phyloP scores from a whole-genome alignment of 225 moss, liverwort and hornwort species.

The Lunularia cruciata region DNA sequence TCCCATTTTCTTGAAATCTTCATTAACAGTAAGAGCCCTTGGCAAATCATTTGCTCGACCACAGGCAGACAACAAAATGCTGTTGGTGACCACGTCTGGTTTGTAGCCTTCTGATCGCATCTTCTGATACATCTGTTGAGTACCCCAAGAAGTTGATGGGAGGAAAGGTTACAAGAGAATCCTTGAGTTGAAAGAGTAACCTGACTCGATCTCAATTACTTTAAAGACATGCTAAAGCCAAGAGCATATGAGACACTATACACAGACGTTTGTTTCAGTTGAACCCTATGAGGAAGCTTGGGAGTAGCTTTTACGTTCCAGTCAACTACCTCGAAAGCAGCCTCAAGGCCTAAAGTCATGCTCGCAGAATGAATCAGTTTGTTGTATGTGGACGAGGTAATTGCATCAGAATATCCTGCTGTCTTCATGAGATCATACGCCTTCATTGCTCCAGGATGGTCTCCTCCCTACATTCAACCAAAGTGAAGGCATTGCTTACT shows the following conservation, averaged over 20 bases:
- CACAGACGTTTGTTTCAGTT: too few species aligned
- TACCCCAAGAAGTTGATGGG: background rate
- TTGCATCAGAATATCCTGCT: slow-evolving; percentile 60
- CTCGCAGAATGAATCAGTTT: slow-evolving; percentile 87
- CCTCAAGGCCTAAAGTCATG: slow-evolving; percentile 68
- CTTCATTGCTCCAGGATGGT: slow-evolving; percentile 72
- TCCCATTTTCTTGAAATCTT: slow-evolving; percentile 64
- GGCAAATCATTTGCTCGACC: slow-evolving; percentile 65
- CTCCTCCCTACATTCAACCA: slow-evolving; percentile 48
- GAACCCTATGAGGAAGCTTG: too few species aligned
- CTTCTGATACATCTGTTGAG: slow-evolving; percentile 67
- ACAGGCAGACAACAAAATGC: slow-evolving; percentile 76
- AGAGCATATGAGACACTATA: background rate
- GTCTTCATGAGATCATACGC: slow-evolving; percentile 71
- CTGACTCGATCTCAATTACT: background rate
- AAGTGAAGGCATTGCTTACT: background rate
- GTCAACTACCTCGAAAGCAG: slow-evolving; percentile 62
- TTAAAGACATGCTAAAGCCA: background rate
- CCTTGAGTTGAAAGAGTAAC: background rate
- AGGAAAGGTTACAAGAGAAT: background rate
- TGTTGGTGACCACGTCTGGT: slow-evolving; percentile 76
- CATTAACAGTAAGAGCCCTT: slow-evolving; percentile 63
- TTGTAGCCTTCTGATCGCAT: slow-evolving; percentile 70
- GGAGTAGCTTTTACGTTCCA: background rate
- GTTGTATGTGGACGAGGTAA: slow-evolving; percentile 75